phyloP scores from a whole-genome alignment of 2,329 filamentous ascomycete species.

The Lizonia empirigonia region DNA sequence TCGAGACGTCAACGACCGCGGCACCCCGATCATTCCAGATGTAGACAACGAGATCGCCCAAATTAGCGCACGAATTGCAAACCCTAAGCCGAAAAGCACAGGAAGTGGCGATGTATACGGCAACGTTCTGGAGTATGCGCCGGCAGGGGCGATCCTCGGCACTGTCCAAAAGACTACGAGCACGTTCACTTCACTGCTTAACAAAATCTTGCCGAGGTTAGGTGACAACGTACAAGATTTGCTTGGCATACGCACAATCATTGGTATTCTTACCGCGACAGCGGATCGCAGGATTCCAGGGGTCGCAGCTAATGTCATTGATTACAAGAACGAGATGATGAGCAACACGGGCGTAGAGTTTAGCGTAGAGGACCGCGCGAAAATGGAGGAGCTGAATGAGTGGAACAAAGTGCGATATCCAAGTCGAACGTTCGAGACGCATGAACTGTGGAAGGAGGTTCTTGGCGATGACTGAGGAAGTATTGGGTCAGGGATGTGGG shows the following conservation, averaged over 20 bases:
- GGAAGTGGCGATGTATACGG: constrained; percentile 46
- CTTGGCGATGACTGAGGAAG: constrained; percentile 24
- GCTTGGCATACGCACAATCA: constrained; percentile 35
- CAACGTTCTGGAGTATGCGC: constrained; percentile 36
- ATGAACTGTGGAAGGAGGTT: constrained; percentile 34
- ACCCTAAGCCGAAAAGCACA: constrained; percentile 13
- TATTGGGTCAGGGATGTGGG: too few relatives aligned
- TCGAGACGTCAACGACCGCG: constrained; percentile 16
- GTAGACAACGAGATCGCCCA: constrained; percentile 20
- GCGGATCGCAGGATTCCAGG: constrained; percentile 43
- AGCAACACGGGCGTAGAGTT: constrained; percentile 21
- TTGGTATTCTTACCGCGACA: constrained; percentile 39
- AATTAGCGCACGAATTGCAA: constrained; percentile 21
- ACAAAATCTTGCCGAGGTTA: constrained; percentile 31
- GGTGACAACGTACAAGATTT: constrained; percentile 37
- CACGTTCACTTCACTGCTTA: constrained; percentile 20
- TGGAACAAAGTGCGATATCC: constrained; percentile 33
- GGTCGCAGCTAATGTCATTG: constrained; percentile 31
- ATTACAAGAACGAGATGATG: constrained; percentile 20
- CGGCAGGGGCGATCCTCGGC: constrained; percentile 31
- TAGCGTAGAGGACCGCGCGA: constrained; percentile 23
- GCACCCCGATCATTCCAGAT: constrained; percentile 27
- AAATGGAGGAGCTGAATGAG: constrained; percentile 26
- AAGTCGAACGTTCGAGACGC: constrained; percentile 39
- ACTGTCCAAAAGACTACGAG: constrained; percentile 23